Percentiles rank a stretch among this genome's conserved stretches.
phyloP scores from a whole-genome alignment of 2,329 filamentous ascomycete genomes.

The Drechmeria coniospora region DNA sequence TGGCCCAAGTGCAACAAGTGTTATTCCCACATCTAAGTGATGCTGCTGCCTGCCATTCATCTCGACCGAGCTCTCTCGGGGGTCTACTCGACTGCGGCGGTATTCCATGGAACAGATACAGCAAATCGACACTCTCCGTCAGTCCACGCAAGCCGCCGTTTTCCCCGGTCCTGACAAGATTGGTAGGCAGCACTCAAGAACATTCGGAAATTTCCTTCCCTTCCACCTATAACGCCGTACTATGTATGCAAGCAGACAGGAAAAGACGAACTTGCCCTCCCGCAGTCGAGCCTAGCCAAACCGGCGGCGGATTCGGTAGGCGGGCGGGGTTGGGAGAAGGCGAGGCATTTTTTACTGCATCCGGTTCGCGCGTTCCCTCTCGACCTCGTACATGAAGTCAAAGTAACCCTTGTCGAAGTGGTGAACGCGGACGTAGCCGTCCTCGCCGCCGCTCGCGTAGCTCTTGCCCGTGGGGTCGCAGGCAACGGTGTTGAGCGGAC shows the following conservation, averaged over 20 bases:
- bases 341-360: constrained; percentile 14
- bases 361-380: constrained; percentile 56
- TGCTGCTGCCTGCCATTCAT: constrained; percentile 1
- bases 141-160: too few species aligned
- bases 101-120: too few species aligned
- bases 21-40: constrained; percentile 2
- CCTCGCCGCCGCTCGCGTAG: constrained; percentile 92
- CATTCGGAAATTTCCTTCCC: constrained; percentile 13
- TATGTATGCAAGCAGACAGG: constrained; percentile 27
- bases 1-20: constrained; percentile 1
- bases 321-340: too few species aligned
- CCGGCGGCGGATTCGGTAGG: background rate
- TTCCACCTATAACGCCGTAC: constrained; percentile 24
- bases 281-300: background rate
- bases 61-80: too few species aligned
- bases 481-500: constrained; percentile 90
- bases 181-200: constrained; percentile 1
- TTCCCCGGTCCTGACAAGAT: constrained; percentile 3
- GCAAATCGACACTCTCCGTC: too few species aligned
- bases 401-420: constrained; percentile 98
- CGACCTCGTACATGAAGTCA: constrained; percentile 97
- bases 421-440: constrained; percentile 95
- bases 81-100: background rate
- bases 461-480: constrained; percentile 81
- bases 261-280: constrained; percentile 10